These are phyloP conservation scores for Babesia bigemina DNA, from an alignment of 169 alveolate genomes.

Conservation along the genomic window DNA sequence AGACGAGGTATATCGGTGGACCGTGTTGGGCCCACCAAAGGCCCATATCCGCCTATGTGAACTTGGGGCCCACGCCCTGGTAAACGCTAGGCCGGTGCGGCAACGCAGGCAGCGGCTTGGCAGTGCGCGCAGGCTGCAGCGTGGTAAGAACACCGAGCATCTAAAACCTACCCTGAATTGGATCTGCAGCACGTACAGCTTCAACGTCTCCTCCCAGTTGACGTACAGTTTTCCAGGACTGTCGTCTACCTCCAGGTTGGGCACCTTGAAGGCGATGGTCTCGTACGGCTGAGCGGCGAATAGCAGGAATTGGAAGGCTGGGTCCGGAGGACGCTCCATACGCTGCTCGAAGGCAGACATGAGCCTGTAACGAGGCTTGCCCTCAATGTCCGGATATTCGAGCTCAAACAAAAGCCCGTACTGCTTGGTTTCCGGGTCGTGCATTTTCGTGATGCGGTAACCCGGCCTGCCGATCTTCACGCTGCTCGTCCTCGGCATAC, in stretches of 20 bases:
- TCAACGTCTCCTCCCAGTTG: conserved; percentile 92
- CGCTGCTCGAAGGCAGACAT: conserved; percentile 97
- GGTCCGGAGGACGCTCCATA: conserved; percentile 87
- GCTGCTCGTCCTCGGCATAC: conserved; percentile 70
- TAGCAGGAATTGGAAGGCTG: conserved; percentile 93
- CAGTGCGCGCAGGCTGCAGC: conserved; percentile 40
- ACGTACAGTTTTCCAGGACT: conserved; percentile 86
- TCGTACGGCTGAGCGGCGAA: conserved; percentile 99
- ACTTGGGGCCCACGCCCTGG: conserved; percentile 47
- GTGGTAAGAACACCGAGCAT: background rate
- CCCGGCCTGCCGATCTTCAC: conserved; percentile 98
- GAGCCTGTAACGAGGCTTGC: conserved; percentile 89
- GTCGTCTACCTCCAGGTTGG: conserved; percentile 87
- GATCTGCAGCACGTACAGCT: conserved; percentile 89
- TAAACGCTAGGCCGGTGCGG: conserved; percentile 65
- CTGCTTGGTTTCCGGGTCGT: conserved; percentile 91
- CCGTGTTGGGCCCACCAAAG: too few relatives aligned
- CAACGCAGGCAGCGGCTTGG: conserved; percentile 61
- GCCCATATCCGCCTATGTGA: background rate
- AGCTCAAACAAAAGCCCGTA: conserved; percentile 94
- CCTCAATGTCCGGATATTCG: conserved; percentile 92
- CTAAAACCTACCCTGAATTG: conserved; percentile 75
- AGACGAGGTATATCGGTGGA: too few relatives aligned
- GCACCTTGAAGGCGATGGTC: conserved; percentile 95
- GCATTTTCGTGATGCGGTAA: conserved; percentile 92